Conservation (phyloP, 176 grass and related monocot genomes). For the Thalia dealbata region DNA sequence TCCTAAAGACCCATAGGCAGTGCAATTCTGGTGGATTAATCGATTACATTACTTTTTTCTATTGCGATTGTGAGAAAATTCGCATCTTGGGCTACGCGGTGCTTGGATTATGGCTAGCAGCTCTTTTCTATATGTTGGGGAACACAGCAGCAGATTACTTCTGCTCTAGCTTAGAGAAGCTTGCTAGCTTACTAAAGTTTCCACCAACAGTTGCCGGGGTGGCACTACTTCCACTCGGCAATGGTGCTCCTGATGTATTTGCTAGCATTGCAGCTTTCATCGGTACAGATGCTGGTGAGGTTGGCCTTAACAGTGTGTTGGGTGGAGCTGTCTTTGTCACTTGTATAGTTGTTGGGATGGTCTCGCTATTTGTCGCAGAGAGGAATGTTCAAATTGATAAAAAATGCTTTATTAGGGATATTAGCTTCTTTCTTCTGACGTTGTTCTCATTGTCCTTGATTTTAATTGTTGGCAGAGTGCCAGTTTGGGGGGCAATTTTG, state of each 20-base stretch:
- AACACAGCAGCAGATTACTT: constrained; percentile 96
- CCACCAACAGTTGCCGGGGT: constrained; percentile 85
- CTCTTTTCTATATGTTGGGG: constrained; percentile 84
- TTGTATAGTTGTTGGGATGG: constrained; percentile 73
- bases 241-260: constrained; percentile 94
- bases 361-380: constrained; percentile 61
- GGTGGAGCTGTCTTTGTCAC: constrained; percentile 96
- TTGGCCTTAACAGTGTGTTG: constrained; percentile 85
- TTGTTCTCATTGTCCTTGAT: constrained; percentile 44
- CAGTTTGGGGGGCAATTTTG: constrained; percentile 67
- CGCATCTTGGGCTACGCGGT: constrained; percentile 49
- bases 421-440: constrained; percentile 77
- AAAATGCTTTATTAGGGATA: constrained; percentile 82
- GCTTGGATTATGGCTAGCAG: constrained; percentile 52
- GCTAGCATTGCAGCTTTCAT: constrained; percentile 84
- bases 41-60: constrained; percentile 74
- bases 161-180: constrained; percentile 96
- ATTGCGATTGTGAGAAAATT: constrained; percentile 64
- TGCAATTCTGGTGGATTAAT: constrained; percentile 74
- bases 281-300: constrained; percentile 64
- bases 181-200: constrained; percentile 58
- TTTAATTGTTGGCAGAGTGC: constrained; percentile 74
- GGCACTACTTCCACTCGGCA: constrained; percentile 80
- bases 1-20: constrained; percentile 55
- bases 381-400: constrained; percentile 93